Base-by-base conservation (phyloP, 495 filamentous ascomycete species). In the Hyaloscypha bicolor region DNA sequence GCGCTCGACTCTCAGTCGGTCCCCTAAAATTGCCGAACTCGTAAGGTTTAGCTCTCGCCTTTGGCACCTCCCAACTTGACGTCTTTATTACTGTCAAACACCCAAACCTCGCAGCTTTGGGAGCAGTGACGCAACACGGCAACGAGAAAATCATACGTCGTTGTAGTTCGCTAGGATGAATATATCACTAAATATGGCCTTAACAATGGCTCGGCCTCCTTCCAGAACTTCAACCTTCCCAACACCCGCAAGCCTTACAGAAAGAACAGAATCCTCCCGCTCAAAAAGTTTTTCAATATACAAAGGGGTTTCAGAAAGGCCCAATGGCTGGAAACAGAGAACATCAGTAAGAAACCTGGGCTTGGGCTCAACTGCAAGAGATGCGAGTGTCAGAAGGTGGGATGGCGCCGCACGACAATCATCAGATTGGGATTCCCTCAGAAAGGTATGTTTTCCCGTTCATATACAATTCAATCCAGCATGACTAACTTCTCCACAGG, bases 321-420 rank as follows among this genome's bases (percentile, higher is more conserved):
- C 64, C 3, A 32, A 70, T 53, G 67, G 64, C 9, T 69, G 67
- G 64, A 67, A 72, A 55, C 55, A 30, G 21, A 39, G 58, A 30
- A 63, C 55, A 19, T 32, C 51, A 22, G 21, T 45, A 16, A 66
- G 37, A 55, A 62, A 55, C 35, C 32, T 53, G 71, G 69, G n/a
- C 63, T 69, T 59, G 63, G 58, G 31, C 21, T 21, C 62, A 33
- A 42, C 62, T 14, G 66, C 70, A 31, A 69, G 68, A 39, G 67
- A 66, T 57, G 62, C 59, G 21, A 75, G 69, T 33, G 61, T 85
- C 14, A 80, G 75, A 70, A 80, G 82, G 75, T 90, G 86, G 84
- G 84, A 87, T 69, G 87, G 86, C n/a, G 73, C 73, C 21, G 79
- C 77, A 19, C 81, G 78, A 67, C 78, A 75, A 16, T 80, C 78